Base-by-base conservation (phyloP, 1,284 basidiomycete genomes). In the Phellinidium pouzarii region DNA sequence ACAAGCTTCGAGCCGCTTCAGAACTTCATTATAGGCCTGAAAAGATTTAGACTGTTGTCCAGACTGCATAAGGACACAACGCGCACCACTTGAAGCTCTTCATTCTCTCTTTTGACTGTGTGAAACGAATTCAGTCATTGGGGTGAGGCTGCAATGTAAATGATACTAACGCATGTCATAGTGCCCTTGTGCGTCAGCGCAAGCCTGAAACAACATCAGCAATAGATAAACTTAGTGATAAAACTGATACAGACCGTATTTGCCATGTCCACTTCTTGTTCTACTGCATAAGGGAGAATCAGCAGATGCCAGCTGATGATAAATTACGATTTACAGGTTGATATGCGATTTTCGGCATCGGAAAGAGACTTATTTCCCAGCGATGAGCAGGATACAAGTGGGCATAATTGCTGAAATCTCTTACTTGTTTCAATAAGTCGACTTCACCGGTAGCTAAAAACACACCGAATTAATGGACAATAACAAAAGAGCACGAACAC, bases 11-110 rank as follows among this genome's bases (percentile, higher is more conserved):
- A 52, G 36, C 11, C 36, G 44, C 4, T 44, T 23, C n/a, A 5
- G 50, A 17, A 45, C 29, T 7, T 29, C 19, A 23, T 45, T 43
- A 25, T 51, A 26, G 9, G 40, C 50, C 50, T 51, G 31, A 36
- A 34, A 26, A 22, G 23, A 8, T 14, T 29, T 1, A 34, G n/a
- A 17, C 17, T 19, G 20, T 1, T 7, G 31, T 26, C 19, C 19
- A 29, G 19, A 12, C 6, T 2, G 3, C 14, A 44, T 4, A 36
- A 31, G 25, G 19, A 20, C 7, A 17, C 1, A 6, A 2, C 14
- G 9, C 31, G 20, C 22, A 51, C 50, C 14, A 14, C 11, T 11
- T 40, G 34, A 37, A 51, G 50, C 12, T 44, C 31, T 29, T 51
- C 42, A 19, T 37, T 44, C 23, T 25, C n/a, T 22, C 6, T 5